phyloP scores from a whole-genome alignment of 192 early-diverging fungal species.

The Linnemannia hyalina region DNA sequence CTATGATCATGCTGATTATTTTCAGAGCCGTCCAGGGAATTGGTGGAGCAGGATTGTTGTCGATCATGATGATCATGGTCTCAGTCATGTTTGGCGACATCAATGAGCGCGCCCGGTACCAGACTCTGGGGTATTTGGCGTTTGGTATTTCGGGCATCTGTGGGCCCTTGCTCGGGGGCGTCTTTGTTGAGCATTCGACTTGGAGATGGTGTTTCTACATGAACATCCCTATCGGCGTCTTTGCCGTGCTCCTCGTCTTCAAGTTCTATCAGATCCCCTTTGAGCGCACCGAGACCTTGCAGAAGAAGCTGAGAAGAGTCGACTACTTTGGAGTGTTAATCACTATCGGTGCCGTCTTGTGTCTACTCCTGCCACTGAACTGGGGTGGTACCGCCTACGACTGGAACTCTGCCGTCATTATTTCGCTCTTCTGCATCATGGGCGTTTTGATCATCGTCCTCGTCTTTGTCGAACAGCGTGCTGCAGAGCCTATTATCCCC shows the following conservation, averaged over 20 bases:
- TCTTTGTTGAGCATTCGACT: constrained; percentile 76
- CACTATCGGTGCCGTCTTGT: constrained; percentile 59
- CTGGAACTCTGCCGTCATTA: constrained; percentile 73
- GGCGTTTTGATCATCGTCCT: constrained; percentile 63
- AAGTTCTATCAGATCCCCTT: constrained; percentile 70
- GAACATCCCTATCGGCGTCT: constrained; percentile 82
- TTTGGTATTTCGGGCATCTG: constrained; percentile 82
- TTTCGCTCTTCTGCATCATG: constrained; percentile 66
- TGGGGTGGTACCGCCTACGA: constrained; percentile 78
- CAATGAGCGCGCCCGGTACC: constrained; percentile 85
- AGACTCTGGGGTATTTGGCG: constrained; percentile 78
- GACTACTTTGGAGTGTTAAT: constrained; percentile 72
- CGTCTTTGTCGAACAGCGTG: constrained; percentile 69
- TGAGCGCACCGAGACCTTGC: constrained; percentile 53
- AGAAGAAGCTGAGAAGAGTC: constrained; percentile 74
- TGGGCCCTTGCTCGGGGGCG: constrained; percentile 88
- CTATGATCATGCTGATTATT: constrained; percentile 72
- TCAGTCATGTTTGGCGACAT: constrained; percentile 83
- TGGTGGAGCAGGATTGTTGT: constrained; percentile 82
- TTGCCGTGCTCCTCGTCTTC: constrained; percentile 66
- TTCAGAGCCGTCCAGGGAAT: constrained; percentile 83
- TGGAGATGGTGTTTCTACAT: constrained; percentile 88
- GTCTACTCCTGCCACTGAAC: constrained; percentile 75
- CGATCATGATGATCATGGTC: constrained; percentile 84
- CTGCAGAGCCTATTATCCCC: constrained; percentile 80